These are phyloP conservation scores for Acanthamoeba polyphaga DNA, from an alignment of 208 protist species.

Conservation along the genomic window DNA sequence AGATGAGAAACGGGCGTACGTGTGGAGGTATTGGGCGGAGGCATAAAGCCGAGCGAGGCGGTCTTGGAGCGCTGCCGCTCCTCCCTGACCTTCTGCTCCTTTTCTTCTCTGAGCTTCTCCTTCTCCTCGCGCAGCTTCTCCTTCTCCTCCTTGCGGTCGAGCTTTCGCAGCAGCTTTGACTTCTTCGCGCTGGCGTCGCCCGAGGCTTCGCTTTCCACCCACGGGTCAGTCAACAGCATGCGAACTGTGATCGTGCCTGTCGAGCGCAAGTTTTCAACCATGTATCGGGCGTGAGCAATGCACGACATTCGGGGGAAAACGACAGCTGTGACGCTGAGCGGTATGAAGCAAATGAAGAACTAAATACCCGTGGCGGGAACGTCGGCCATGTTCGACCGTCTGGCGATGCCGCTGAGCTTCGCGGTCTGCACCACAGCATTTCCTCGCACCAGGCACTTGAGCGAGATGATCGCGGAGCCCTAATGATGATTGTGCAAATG, in stretches of 20 bases:
- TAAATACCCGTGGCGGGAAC: constrained; percentile 53
- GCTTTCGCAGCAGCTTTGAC: constrained; percentile 3
- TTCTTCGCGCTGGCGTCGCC: not conserved
- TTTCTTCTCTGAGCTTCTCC: not conserved
- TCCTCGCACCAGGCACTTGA: constrained; percentile 19
- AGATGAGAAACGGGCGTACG: not conserved
- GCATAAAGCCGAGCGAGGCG: not conserved
- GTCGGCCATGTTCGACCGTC: not conserved
- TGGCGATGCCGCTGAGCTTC: constrained; percentile 1
- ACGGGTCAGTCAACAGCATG: not conserved
- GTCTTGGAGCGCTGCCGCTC: not conserved
- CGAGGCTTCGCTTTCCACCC: not conserved
- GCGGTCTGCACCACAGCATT: not conserved
- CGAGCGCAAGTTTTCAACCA: not conserved
- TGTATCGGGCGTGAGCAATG: not conserved
- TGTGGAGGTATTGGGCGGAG: not conserved
- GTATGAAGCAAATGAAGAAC: not conserved
- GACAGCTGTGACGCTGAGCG: too few species aligned
- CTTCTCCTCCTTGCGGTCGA: constrained; percentile 22
- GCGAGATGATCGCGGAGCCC: constrained; percentile 30
- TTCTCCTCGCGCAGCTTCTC: constrained; percentile 11
- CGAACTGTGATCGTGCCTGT: not conserved
- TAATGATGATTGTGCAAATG: not conserved
- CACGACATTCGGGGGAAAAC: too few species aligned
- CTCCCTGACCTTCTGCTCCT: not conserved